Conservation (phyloP, 2,329 filamentous ascomycete species). For the Sclerotiophoma versabilis region DNA sequence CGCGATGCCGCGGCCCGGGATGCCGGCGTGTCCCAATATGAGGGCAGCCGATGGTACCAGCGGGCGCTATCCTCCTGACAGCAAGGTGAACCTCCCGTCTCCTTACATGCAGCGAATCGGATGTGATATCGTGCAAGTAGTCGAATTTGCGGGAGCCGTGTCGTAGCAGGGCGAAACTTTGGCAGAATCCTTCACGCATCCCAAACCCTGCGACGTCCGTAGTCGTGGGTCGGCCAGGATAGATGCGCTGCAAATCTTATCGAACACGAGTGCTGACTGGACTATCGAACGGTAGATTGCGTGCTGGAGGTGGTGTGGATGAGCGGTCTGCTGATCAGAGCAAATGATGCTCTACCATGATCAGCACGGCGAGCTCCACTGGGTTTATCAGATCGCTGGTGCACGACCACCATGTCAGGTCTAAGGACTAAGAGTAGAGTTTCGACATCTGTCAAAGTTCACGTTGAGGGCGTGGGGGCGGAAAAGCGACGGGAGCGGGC, state of each 20-base stretch:
- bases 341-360: slow-evolving; percentile 3
- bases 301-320: slow-evolving; percentile 4
- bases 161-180: slow-evolving; percentile 1
- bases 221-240: not conserved
- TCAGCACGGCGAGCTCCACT: not conserved
- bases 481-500: slow-evolving; percentile 1
- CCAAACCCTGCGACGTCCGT: slow-evolving; percentile 1
- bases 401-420: not conserved
- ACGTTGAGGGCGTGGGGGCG: not conserved
- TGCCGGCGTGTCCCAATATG: slow-evolving; percentile 1
- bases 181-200: slow-evolving; percentile 9
- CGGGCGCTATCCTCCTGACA: slow-evolving; percentile 12
- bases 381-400: not conserved
- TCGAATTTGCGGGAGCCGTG: not conserved
- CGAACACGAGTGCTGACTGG: not conserved
- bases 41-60: not conserved
- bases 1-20: slow-evolving; percentile 3
- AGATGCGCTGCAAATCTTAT: not conserved
- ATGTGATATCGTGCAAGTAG: not conserved
- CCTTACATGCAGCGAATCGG: not conserved
- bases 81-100: not conserved
- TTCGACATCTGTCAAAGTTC: not conserved
- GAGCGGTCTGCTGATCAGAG: slow-evolving; percentile 1
- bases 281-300: not conserved
- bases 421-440: not conserved